phyloP scores from a whole-genome alignment of 2,329 filamentous ascomycete genomes.

The Ascochyta rabiei region DNA sequence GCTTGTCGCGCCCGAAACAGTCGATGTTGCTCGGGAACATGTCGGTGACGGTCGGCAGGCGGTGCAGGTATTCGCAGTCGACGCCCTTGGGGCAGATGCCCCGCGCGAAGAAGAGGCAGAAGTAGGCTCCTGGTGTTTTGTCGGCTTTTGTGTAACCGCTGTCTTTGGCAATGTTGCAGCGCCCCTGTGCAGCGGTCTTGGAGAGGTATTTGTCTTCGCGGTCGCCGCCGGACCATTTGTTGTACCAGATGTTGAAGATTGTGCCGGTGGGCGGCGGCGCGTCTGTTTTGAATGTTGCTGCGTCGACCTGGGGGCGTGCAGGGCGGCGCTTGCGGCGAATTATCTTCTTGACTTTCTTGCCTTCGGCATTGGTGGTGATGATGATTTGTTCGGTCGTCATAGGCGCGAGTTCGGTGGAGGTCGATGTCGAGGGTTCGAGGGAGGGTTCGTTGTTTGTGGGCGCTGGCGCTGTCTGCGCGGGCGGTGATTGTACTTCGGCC shows the following conservation, averaged over 20 bases:
- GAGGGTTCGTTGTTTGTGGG: slow-evolving; percentile 8
- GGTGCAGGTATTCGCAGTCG: slow-evolving; percentile 93
- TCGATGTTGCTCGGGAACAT: slow-evolving; percentile 93
- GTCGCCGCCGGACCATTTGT: slow-evolving; percentile 97
- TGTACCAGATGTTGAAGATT: slow-evolving; percentile 99
- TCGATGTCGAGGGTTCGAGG: slow-evolving; percentile 30
- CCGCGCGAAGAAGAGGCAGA: slow-evolving; percentile 91
- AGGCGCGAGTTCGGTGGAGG: slow-evolving; percentile 32
- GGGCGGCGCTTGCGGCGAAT: slow-evolving; percentile 89
- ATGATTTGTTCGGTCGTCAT: slow-evolving; percentile 37
- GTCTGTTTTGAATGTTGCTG: slow-evolving; percentile 79
- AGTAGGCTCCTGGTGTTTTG: slow-evolving; percentile 70
- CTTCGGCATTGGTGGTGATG: slow-evolving; percentile 49
- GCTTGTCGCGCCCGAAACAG: slow-evolving; percentile 93
- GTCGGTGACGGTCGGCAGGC: slow-evolving; percentile 84
- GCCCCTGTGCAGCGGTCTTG: slow-evolving; percentile 78
- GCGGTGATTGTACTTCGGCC: slow-evolving; percentile 39
- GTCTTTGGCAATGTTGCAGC: slow-evolving; percentile 82
- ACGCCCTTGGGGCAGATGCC: slow-evolving; percentile 82
- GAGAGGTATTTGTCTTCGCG: slow-evolving; percentile 88
- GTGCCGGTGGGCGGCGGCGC: slow-evolving; percentile 91
- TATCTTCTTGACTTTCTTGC: slow-evolving; percentile 84
- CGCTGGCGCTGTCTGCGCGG: slow-evolving; percentile 26
- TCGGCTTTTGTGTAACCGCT: slow-evolving; percentile 59
- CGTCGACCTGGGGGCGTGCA: slow-evolving; percentile 88